Base-by-base conservation (phyloP, 805 yeast genomes). In the Sugiyamaella lignohabitans region DNA sequence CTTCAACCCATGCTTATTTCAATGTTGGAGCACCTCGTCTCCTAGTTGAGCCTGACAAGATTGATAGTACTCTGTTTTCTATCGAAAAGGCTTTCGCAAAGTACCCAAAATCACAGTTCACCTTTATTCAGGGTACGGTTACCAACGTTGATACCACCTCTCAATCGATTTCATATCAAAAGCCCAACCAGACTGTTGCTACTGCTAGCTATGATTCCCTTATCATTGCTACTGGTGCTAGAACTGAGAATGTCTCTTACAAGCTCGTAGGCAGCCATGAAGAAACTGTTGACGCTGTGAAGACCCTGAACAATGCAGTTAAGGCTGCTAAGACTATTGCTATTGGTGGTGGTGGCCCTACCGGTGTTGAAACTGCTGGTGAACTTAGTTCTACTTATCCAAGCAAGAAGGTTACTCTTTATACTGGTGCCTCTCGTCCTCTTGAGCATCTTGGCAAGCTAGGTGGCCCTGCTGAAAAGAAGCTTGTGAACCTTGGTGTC, bases 341-440 rank as follows among this genome's bases (percentile, higher is more conserved):
- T 2, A 61, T 71, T 8, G 68, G 74, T 45, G 80, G 80, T 5
- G 79, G 73, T 11, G 80, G 80, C 17, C 75, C 78, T 1, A 59
- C 74, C 17, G 79, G 79, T 2, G 68, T 73, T 38, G 79, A 75
- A 55, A 60, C 71, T 23, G 74, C 77, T 1, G 76, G 71, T 30
- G 79, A 75, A 46, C 59, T 75, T 42, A 71, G 65, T 42, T 45
- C 46, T 24, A 67, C 69, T 1, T 63, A 64, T 3, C 68, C 70
- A 48, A 57, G 55, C 8, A 70, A 71, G 50, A 56, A 55, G 14
- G 69, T 74, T 5, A 61, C 49, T 14, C 41, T 59, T 10, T 57
- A 53, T 50, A 42, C 52, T 29, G 52, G 54, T 17, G 20, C 40
- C 11, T 38, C 42, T 16, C 48, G 49, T 14, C 53, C 58, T 11